A percentile compares a stretch with the other conserved stretches of the same genome.
These are phyloP conservation scores for Carex cristatella DNA, from an alignment of 176 grass and related monocot species.

Conservation along the genomic window DNA sequence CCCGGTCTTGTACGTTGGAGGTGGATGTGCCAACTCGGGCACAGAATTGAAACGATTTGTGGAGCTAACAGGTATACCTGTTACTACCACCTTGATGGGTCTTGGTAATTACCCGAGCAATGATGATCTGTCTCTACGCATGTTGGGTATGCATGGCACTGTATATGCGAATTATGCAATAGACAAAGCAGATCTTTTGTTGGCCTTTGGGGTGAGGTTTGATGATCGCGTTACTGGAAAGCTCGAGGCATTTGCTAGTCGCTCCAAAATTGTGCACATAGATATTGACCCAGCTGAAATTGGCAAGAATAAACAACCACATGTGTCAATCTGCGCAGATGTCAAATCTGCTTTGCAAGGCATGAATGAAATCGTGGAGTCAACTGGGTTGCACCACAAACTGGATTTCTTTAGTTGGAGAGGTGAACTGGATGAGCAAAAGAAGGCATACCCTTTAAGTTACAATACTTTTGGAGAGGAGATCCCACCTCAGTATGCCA, in stretches of 20 bases:
- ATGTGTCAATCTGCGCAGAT: slow-evolving; percentile 82
- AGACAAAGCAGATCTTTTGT: slow-evolving; percentile 85
- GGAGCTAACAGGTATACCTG: slow-evolving; percentile 68
- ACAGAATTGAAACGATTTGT: slow-evolving; percentile 72
- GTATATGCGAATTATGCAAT: slow-evolving; percentile 91
- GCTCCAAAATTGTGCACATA: slow-evolving; percentile 93
- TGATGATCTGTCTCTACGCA: slow-evolving; percentile 61
- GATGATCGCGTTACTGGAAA: slow-evolving; percentile 97
- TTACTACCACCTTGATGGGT: slow-evolving; percentile 92
- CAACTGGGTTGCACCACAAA: slow-evolving; percentile 17
- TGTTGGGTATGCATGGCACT: slow-evolving; percentile 97
- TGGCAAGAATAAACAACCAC: slow-evolving; percentile 97
- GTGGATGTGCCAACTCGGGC: slow-evolving; percentile 66
- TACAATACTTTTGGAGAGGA: slow-evolving; percentile 64
- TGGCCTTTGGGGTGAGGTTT: slow-evolving; percentile 92
- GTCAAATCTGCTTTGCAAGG: slow-evolving; percentile 67
- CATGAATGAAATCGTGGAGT: slow-evolving; percentile 53
- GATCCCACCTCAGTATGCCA: slow-evolving; percentile 72
- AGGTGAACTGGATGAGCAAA: slow-evolving; percentile 61
- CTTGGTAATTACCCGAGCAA: slow-evolving; percentile 79
- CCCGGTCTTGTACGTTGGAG: slow-evolving; percentile 84
- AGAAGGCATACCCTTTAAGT: slow-evolving; percentile 59
- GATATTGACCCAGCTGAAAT: slow-evolving; percentile 99
- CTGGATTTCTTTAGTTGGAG: slow-evolving; percentile 58
- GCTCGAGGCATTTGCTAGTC: slow-evolving; percentile 90